Evolutionary conservation across 176 grass and related monocot genomes (phyloP), one percentile per base, ranked within the genome.

Genomic region (Areca catechu): DNA sequence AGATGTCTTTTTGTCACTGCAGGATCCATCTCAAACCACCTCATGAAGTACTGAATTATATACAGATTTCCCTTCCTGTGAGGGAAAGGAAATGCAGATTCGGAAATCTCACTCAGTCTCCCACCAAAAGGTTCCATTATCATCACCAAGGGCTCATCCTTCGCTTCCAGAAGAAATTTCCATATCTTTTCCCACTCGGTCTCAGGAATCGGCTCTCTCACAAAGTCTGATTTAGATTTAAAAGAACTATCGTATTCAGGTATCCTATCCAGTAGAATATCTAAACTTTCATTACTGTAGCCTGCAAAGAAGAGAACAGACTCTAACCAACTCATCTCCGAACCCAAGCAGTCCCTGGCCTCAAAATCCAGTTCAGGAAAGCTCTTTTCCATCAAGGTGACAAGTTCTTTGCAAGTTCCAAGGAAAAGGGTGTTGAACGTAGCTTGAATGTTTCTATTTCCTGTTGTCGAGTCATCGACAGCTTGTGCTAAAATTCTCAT

Each of bases 141-240:
- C 58, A 75, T 58, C 1, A 14, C 0, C 4, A 27, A 2, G 14
- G 54, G 25, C 51, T 53, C 71, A 22, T 64, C 73, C 5, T 17
- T 49, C 0, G 22, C 4, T 37, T 61, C 67, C 19, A 70, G 30
- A 51, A 65, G 50, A 6, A 57, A 18, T 17, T 53, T 25, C 78
- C 78, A 75, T 70, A 75, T 81, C 37, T 4, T 54, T 58, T 59
- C 55, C 78, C 57, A 81, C 21, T 23, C 71, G 4, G 15, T 51
- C 56, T 74, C 58, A 20, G 64, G 24, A 21, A 80, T 51, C 1
- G 51, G 57, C 19, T 66, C 30, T 21, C 56, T 70, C 65, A 81
- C 68, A 50, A 75, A 81, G 51, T 75, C 71, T 27, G 78, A 81
- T 53, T 75, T 81, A 12, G 65, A 71, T 21, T 81, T 81, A 15